These are phyloP conservation scores for Pichia sp. DNA, from an alignment of 1,139 yeast genomes.

Conservation along the genomic window DNA sequence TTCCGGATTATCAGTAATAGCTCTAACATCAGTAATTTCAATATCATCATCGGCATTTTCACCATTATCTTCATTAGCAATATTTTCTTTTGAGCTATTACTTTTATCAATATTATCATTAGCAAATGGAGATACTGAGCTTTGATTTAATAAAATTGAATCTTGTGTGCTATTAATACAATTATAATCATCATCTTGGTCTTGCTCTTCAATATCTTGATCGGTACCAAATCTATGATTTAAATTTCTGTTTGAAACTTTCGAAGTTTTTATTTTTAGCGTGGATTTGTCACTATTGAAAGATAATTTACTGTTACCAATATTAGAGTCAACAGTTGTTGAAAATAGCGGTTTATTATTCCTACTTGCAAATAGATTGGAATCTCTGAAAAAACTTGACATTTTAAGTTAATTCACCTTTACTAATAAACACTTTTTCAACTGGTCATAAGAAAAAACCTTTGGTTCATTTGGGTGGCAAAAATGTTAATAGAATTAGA, in stretches of 20 bases:
- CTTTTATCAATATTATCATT: no score
- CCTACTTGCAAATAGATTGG: conserved; percentile 7
- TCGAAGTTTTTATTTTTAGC: background rate
- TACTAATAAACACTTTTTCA: background rate
- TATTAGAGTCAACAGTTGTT: background rate
- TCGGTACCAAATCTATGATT: background rate
- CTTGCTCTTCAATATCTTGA: background rate
- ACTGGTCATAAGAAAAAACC: background rate
- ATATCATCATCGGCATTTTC: conserved; percentile 12
- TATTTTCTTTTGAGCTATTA: background rate
- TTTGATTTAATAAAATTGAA: background rate
- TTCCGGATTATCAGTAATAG: background rate
- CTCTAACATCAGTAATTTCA: conserved; percentile 14
- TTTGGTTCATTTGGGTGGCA: background rate
- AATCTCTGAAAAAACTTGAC: conserved; percentile 12
- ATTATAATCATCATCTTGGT: background rate
- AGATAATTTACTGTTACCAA: background rate
- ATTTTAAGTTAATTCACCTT: background rate
- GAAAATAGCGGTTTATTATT: conserved; percentile 5
- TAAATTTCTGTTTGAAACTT: background rate
- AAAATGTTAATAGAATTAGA: background rate
- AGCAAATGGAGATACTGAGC: background rate
- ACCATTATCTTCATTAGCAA: background rate
- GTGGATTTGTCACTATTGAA: background rate
- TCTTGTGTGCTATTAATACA: background rate